Conservation (phyloP, 768 basidiomycete genomes). For the Leucocoprinus leucothites region DNA sequence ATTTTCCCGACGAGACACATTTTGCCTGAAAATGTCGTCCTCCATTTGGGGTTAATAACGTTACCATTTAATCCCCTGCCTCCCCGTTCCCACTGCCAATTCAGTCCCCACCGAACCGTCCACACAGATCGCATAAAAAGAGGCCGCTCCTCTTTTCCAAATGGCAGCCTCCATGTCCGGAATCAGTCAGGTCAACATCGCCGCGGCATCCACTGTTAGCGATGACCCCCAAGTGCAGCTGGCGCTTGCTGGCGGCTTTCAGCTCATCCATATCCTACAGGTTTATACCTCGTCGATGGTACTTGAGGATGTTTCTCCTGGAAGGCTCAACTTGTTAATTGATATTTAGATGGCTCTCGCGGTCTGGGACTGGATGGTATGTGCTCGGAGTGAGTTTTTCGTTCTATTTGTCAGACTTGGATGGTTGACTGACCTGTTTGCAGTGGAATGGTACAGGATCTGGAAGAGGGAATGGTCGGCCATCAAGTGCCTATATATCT, state of each 20-base stretch:
- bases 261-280: constrained; percentile 14
- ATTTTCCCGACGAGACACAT: background rate
- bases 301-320: background rate
- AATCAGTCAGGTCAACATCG: constrained; percentile 11
- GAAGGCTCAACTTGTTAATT: background rate
- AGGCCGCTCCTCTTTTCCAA: background rate
- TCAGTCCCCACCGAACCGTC: background rate
- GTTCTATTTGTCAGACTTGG: background rate
- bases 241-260: constrained; percentile 5
- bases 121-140: background rate
- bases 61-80: background rate
- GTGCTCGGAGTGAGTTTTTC: constrained; percentile 4
- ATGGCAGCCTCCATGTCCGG: constrained; percentile 11
- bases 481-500: constrained; percentile 15
- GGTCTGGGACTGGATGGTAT: constrained; percentile 16
- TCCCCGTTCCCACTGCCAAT: background rate
- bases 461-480: constrained; percentile 17
- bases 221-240: background rate
- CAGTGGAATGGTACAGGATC: constrained; percentile 13
- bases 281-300: constrained; percentile 18
- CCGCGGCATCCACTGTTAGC: constrained; percentile 8
- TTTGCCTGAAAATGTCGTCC: too few relatives aligned
- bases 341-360: constrained; percentile 14
- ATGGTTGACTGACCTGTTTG: too few relatives aligned
- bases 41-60: too few relatives aligned